Evolutionary conservation across 192 early-diverging fungal genomes (phyloP).

Genomic region (Coemansia aciculifera): DNA sequence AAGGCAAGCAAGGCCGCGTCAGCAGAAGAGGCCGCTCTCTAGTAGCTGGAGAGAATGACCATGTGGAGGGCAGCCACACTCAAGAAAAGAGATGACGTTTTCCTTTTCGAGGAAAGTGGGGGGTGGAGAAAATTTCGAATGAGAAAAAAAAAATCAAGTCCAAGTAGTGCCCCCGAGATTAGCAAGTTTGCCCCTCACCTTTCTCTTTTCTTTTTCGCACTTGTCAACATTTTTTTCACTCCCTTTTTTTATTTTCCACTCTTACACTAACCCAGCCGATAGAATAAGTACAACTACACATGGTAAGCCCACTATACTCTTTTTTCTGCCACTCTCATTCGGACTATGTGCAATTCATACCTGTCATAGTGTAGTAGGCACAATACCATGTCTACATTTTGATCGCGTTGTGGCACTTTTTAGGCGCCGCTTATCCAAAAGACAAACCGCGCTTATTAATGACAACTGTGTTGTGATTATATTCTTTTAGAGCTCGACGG

Average conservation of each 20-base stretch:
- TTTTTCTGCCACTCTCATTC: background rate
- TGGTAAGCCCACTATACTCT: background rate
- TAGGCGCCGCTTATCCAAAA: background rate
- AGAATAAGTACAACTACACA: conserved; percentile 6
- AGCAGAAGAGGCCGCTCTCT: background rate
- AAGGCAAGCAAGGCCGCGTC: background rate
- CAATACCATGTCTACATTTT: conserved; percentile 1
- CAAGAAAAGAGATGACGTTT: background rate
- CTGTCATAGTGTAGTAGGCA: background rate
- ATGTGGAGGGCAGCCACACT: background rate
- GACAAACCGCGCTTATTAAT: background rate
- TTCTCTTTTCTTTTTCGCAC: conserved; percentile 9
- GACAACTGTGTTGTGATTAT: background rate
- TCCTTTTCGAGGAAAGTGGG: background rate
- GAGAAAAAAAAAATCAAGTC: conserved; percentile 3
- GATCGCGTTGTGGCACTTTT: background rate
- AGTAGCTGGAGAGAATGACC: background rate
- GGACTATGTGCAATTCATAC: background rate
- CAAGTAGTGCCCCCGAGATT: background rate
- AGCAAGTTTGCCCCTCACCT: conserved; percentile 13
- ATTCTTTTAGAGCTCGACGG: conserved; percentile 37
- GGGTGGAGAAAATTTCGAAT: background rate
- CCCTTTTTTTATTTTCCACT: conserved; percentile 1
- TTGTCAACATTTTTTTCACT: conserved; percentile 16
- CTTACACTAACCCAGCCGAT: background rate